Conservation (phyloP, 2,329 filamentous ascomycete species). For the Leptographium wingfieldii region DNA sequence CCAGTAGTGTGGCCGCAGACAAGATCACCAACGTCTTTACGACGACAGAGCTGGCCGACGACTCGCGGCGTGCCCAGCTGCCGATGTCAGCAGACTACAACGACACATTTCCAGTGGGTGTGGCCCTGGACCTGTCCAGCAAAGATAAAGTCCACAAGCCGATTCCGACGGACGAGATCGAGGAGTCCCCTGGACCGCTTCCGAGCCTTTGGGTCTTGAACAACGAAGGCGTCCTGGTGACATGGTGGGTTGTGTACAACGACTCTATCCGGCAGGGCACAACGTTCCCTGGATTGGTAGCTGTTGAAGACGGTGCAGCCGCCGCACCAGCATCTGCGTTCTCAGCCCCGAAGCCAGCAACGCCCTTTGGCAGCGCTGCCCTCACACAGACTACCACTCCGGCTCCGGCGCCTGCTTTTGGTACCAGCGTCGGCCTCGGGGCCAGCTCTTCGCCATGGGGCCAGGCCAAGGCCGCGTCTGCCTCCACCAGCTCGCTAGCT, state of each 20-base stretch:
- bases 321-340: slow-evolving; percentile 14
- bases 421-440: slow-evolving; percentile 34
- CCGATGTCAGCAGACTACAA: slow-evolving; percentile 54
- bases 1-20: slow-evolving; percentile 44
- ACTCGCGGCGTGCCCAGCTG: slow-evolving; percentile 61
- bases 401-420: slow-evolving; percentile 29
- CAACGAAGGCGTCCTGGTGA: slow-evolving; percentile 70
- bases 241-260: slow-evolving; percentile 88
- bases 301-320: slow-evolving; percentile 23
- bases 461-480: slow-evolving; percentile 13
- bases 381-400: slow-evolving; percentile 9
- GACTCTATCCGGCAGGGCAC: slow-evolving; percentile 67
- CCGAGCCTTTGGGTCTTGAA: slow-evolving; percentile 79
- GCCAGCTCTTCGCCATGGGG: slow-evolving; percentile 39
- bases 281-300: slow-evolving; percentile 58
- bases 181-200: slow-evolving; percentile 66
- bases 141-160: slow-evolving; percentile 68
- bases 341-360: slow-evolving; percentile 20
- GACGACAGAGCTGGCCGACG: slow-evolving; percentile 57
- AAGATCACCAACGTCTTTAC: slow-evolving; percentile 57
- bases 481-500: slow-evolving; percentile 14
- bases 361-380: slow-evolving; percentile 16
- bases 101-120: slow-evolving; percentile 69
- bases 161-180: slow-evolving; percentile 63
- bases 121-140: slow-evolving; percentile 72